phyloP scores from a whole-genome alignment of 164 flowering plant genomes.

The Magnolia kwangsiensis region DNA sequence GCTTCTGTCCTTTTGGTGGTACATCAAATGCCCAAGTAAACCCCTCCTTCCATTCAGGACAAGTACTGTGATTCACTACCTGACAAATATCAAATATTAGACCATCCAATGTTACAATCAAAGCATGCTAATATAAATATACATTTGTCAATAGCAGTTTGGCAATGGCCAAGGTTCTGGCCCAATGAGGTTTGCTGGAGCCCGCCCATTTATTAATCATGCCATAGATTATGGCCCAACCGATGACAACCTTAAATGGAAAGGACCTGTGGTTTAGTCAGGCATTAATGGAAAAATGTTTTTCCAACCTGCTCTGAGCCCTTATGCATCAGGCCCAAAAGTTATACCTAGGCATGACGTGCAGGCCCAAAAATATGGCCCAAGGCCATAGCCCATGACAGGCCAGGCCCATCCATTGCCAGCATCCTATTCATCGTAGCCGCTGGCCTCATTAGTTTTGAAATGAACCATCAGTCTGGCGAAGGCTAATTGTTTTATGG shows the following conservation, averaged over 20 bases:
- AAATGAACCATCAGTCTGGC: not conserved
- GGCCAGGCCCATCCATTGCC: not conserved
- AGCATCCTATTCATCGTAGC: not conserved
- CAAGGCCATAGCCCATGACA: too few relatives aligned
- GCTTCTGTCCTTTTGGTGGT: slow-evolving; percentile 91
- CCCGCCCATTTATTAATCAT: not conserved
- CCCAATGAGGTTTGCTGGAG: not conserved
- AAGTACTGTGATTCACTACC: slow-evolving; percentile 64
- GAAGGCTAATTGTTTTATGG: not conserved
- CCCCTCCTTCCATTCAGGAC: slow-evolving; percentile 92
- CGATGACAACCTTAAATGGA: too few relatives aligned
- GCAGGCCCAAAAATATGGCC: too few relatives aligned
- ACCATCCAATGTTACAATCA: not conserved
- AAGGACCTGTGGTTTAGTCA: too few relatives aligned
- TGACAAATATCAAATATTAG: slow-evolving; percentile 14
- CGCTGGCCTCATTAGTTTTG: not conserved
- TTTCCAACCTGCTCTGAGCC: too few relatives aligned
- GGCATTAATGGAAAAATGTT: too few relatives aligned
- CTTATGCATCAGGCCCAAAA: too few relatives aligned
- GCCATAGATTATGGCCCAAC: too few relatives aligned
- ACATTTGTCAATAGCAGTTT: not conserved
- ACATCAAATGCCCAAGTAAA: slow-evolving; percentile 93
- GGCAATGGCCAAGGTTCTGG: not conserved
- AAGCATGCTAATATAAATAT: not conserved
- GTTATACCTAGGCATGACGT: too few relatives aligned